phyloP scores from a whole-genome alignment of 1,139 yeast genomes.

The Yamadazyma dendronema region DNA sequence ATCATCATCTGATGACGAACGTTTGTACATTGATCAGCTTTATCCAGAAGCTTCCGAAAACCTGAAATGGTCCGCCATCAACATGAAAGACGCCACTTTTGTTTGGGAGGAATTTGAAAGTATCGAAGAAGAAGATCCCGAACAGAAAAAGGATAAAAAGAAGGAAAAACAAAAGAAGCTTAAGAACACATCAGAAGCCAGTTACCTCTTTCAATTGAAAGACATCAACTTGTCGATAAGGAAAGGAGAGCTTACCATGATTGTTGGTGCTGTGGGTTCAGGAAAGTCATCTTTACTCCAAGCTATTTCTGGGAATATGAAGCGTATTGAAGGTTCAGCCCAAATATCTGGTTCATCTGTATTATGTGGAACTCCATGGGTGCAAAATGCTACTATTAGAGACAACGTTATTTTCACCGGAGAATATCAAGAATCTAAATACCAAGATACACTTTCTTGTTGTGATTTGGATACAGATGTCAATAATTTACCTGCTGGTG shows the following conservation, averaged over 20 bases:
- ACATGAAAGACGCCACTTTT: neutral
- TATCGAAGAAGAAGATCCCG: neutral
- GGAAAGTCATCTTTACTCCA: constrained; percentile 61
- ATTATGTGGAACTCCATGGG: constrained; percentile 54
- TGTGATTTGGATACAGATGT: constrained; percentile 40
- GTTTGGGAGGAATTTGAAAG: constrained; percentile 5
- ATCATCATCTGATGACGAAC: constrained; percentile 8
- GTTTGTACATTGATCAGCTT: constrained; percentile 32
- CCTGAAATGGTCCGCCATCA: neutral
- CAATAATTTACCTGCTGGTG: constrained; percentile 41
- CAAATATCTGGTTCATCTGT: constrained; percentile 37
- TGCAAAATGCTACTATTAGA: constrained; percentile 41
- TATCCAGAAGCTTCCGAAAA: constrained; percentile 8
- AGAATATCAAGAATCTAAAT: constrained; percentile 24
- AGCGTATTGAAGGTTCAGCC: constrained; percentile 32
- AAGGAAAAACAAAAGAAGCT: constrained; percentile 10
- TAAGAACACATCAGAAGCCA: neutral
- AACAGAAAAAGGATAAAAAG: constrained; percentile 9
- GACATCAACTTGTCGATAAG: constrained; percentile 42
- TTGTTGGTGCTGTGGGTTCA: constrained; percentile 73
- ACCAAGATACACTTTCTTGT: constrained; percentile 28
- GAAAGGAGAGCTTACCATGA: constrained; percentile 61
- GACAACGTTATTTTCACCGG: constrained; percentile 39
- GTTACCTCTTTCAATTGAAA: constrained; percentile 8
- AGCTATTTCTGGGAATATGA: constrained; percentile 61